Conservation (phyloP, 108 stramenopile species). For the Conticribra guillardii region DNA sequence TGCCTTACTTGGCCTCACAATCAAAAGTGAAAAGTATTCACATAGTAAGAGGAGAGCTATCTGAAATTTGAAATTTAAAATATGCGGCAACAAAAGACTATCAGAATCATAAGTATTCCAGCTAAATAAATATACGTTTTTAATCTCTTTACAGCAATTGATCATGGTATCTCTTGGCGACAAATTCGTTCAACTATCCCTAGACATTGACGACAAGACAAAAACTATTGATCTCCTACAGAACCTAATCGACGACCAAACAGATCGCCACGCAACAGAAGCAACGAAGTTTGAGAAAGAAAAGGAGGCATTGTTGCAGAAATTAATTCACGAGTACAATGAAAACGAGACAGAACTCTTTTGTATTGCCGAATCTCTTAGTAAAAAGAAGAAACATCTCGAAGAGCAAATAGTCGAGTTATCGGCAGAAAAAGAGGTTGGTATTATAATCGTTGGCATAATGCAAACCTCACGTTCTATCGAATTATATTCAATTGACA, state of each 20-base stretch:
- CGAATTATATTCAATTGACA: not conserved
- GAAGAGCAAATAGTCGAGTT: not conserved
- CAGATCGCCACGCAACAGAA: conserved; percentile 8
- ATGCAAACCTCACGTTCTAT: too few species aligned
- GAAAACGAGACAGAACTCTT: not conserved
- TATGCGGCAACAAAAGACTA: too few species aligned
- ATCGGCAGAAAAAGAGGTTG: not conserved
- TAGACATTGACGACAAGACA: conserved; percentile 21
- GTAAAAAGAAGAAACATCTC: conserved; percentile 14
- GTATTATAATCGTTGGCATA: not conserved
- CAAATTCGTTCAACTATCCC: conserved; percentile 15
- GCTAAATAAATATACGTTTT: too few species aligned
- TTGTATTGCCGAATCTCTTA: conserved; percentile 10
- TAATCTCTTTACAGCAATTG: too few species aligned
- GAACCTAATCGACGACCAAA: conserved; percentile 22
- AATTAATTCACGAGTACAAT: conserved; percentile 4
- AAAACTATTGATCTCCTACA: conserved; percentile 23
- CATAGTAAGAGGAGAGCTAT: too few species aligned
- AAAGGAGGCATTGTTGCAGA: conserved; percentile 7
- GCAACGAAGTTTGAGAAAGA: conserved; percentile 5
- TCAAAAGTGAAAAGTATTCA: too few species aligned
- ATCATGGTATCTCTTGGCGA: conserved; percentile 10
- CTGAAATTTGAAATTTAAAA: too few species aligned
- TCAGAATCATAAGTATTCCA: too few species aligned
- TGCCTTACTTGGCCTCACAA: too few species aligned